Evolutionary conservation across 1,139 yeast species (phyloP).

Genomic region (Lodderomyces pseudojiufengensis): DNA sequence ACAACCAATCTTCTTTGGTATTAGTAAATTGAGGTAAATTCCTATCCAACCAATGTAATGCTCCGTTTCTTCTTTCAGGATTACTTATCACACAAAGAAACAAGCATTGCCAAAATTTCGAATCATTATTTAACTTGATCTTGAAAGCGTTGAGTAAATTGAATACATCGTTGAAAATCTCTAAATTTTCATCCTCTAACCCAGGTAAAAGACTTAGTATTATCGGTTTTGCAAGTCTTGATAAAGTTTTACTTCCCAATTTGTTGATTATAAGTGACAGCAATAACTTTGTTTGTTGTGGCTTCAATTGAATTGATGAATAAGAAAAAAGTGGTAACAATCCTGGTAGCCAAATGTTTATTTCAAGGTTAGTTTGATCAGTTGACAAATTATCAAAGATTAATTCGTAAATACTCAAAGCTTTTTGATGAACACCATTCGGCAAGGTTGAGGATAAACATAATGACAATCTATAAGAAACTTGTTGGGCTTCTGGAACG

Average conservation of each 20-base stretch:
- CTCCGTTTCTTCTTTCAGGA: conserved; percentile 79
- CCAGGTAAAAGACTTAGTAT: conserved; percentile 78
- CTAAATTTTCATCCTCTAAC: conserved; percentile 87
- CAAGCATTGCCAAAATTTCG: conserved; percentile 82
- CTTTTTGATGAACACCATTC: conserved; percentile 91
- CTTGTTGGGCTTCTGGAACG: conserved; percentile 38
- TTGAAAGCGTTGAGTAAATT: conserved; percentile 59
- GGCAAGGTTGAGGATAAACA: conserved; percentile 82
- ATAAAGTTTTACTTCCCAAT: conserved; percentile 46
- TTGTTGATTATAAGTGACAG: conserved; percentile 49
- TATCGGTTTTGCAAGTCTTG: conserved; percentile 61
- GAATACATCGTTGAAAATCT: conserved; percentile 62
- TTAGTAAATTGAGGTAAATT: conserved; percentile 52
- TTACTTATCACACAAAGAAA: conserved; percentile 73
- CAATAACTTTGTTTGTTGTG: conserved; percentile 62
- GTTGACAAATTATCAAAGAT: conserved; percentile 62
- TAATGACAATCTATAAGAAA: conserved; percentile 49
- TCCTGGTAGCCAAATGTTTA: conserved; percentile 84
- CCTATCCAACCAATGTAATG: conserved; percentile 69
- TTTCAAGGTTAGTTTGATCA: conserved; percentile 47
- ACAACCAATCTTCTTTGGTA: conserved; percentile 17
- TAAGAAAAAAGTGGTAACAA: conserved; percentile 78
- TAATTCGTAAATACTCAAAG: conserved; percentile 70
- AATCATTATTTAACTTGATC: conserved; percentile 57
- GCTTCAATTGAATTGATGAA: conserved; percentile 86